Percentiles rank a stretch among this genome's conserved stretches.
Conservation (phyloP, 164 flowering plant genomes). For the Stephania japonica region DNA sequence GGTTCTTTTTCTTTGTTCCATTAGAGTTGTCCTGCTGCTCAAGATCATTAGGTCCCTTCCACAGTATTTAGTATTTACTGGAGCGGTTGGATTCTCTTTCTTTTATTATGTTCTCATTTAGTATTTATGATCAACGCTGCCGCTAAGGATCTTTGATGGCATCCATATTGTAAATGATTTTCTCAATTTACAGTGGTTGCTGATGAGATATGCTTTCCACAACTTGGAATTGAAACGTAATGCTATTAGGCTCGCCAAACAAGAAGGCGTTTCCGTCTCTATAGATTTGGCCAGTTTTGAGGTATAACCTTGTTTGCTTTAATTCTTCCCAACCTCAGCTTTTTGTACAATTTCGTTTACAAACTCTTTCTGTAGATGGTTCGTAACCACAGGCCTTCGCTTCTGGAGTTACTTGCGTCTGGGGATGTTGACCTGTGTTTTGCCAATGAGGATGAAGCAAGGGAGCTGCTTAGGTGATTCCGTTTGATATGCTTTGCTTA, state of each 20-base stretch:
- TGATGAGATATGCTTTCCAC: conserved; percentile 56
- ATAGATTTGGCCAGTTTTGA: conserved; percentile 95
- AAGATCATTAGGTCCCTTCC: too few species aligned
- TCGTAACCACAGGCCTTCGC: conserved; percentile 57
- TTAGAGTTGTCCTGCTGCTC: too few species aligned
- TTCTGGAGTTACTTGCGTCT: conserved; percentile 61
- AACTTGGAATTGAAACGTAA: conserved; percentile 62
- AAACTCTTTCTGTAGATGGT: conserved; percentile 63
- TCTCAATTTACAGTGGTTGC: conserved; percentile 66
- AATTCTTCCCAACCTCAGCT: neutral
- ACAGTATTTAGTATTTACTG: neutral
- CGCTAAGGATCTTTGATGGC: neutral
- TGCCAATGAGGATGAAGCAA: conserved; percentile 97
- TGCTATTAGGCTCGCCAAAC: conserved; percentile 74
- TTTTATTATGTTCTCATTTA: too few species aligned
- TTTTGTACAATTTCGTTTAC: neutral
- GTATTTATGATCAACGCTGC: too few species aligned
- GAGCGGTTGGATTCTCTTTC: neutral
- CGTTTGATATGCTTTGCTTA: conserved; percentile 1
- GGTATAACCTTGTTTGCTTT: conserved; percentile 36
- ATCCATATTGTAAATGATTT: neutral
- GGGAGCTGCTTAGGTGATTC: conserved; percentile 68
- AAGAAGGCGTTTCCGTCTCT: conserved; percentile 66
- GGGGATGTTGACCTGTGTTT: conserved; percentile 90
- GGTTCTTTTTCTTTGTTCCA: too few species aligned